These are phyloP conservation scores for Moesziomyces sp. DNA, from an alignment of 1,284 basidiomycete genomes.

Conservation along the genomic window DNA sequence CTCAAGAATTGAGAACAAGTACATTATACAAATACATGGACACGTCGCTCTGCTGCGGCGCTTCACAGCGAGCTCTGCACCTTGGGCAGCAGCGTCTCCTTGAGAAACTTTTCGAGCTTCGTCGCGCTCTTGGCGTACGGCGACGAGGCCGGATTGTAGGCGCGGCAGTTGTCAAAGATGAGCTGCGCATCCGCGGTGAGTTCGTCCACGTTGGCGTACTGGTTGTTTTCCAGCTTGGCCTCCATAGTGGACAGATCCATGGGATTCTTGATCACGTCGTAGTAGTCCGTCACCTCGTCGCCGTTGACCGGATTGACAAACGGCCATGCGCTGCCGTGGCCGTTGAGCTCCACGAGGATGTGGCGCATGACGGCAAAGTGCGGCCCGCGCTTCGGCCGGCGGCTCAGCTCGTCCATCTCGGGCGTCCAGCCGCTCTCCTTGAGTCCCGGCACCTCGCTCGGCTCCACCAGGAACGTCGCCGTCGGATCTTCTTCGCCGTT, in stretches of 20 bases:
- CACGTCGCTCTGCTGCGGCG: too few species aligned
- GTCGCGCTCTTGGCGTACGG: slow-evolving; percentile 88
- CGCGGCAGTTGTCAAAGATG: slow-evolving; percentile 88
- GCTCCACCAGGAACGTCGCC: slow-evolving; percentile 54
- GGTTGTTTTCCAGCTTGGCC: slow-evolving; percentile 82
- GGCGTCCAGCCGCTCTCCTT: slow-evolving; percentile 91
- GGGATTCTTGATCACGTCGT: slow-evolving; percentile 86
- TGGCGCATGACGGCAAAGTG: slow-evolving; percentile 80
- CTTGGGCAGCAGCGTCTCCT: slow-evolving; percentile 57
- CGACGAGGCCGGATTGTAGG: slow-evolving; percentile 86
- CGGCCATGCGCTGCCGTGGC: slow-evolving; percentile 86
- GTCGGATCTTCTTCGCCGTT: slow-evolving; percentile 45
- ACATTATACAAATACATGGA: too few species aligned
- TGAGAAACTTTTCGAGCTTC: slow-evolving; percentile 75
- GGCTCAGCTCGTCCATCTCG: slow-evolving; percentile 80
- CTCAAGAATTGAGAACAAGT: not conserved
- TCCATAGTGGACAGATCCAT: slow-evolving; percentile 98
- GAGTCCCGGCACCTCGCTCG: slow-evolving; percentile 57
- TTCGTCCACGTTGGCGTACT: slow-evolving; percentile 79
- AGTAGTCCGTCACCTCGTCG: slow-evolving; percentile 89
- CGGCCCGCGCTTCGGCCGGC: slow-evolving; percentile 73
- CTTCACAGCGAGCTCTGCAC: slow-evolving; percentile 47
- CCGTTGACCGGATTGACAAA: slow-evolving; percentile 83
- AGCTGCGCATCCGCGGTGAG: slow-evolving; percentile 80
- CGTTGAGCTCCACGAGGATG: slow-evolving; percentile 83